Evolutionary conservation across 176 grass and related monocot species (phyloP).

Genomic region (Aegilops speltoides): DNA sequence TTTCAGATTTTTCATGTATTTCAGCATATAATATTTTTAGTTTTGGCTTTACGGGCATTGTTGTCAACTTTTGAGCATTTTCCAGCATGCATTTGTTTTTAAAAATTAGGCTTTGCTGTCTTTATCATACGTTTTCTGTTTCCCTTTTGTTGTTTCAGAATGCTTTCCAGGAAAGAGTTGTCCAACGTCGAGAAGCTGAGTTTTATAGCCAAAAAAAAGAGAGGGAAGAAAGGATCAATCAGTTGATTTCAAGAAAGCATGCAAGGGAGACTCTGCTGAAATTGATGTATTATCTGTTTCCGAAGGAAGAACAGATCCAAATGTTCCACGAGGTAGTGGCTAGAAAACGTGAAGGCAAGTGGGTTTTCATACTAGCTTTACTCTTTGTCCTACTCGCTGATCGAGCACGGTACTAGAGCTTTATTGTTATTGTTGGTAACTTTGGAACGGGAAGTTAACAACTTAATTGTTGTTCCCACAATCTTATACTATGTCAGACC

Average conservation of each 20-base stretch:
- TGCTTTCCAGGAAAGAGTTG: constrained; percentile 57
- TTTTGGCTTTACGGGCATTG: no score
- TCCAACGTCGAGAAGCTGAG: constrained; percentile 58
- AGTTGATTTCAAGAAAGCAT: constrained; percentile 58
- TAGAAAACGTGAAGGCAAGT: constrained; percentile 66
- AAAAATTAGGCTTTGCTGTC: no score
- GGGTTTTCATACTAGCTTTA: background rate
- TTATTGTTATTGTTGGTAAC: background rate
- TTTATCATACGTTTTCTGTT: background rate
- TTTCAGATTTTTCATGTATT: no score
- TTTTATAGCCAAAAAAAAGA: constrained; percentile 56
- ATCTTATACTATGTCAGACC: background rate
- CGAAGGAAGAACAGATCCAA: constrained; percentile 63
- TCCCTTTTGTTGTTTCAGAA: constrained; percentile 36
- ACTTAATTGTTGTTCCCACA: background rate
- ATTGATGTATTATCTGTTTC: constrained; percentile 64
- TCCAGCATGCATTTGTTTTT: no score
- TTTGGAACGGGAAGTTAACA: background rate
- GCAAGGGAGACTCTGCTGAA: constrained; percentile 77
- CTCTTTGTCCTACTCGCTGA: background rate
- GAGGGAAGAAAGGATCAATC: constrained; percentile 66
- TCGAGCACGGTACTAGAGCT: background rate
- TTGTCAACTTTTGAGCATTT: no score
- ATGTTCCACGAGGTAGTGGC: constrained; percentile 56
- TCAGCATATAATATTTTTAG: no score